A percentile compares a stretch with the other conserved stretches of the same genome.
phyloP scores from a whole-genome alignment of 331 rosid species.

The Quercus phellos region DNA sequence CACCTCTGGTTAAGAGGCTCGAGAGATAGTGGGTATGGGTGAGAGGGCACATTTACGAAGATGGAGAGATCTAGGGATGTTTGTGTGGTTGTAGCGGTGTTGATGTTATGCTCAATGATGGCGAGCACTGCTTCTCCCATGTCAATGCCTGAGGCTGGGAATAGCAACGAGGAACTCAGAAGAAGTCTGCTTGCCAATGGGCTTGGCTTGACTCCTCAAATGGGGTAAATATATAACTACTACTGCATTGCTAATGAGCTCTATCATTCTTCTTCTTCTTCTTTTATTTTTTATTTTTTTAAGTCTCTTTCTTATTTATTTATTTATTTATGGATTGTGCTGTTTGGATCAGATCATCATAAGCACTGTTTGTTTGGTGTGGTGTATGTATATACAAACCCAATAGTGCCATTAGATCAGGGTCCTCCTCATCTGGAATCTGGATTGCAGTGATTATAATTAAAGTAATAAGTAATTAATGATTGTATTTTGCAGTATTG shows the following conservation, averaged over 20 bases:
- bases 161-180: conserved; percentile 21
- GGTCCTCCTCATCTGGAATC: no score
- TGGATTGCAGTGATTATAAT: no score
- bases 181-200: conserved; percentile 79
- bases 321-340: no score
- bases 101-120: neutral
- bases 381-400: no score
- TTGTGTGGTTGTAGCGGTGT: neutral
- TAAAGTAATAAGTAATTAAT: no score
- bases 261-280: neutral
- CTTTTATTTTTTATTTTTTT: no score
- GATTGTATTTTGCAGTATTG: no score
- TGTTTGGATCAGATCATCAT: no score
- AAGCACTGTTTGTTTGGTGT: no score
- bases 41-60: neutral
- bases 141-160: neutral
- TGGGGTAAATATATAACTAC: conserved; percentile 53
- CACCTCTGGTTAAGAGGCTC: neutral
- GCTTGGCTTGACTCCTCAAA: conserved; percentile 81
- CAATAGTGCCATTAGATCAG: no score
- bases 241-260: no score
- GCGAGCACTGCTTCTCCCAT: neutral
- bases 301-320: no score
- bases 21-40: neutral
- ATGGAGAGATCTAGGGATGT: neutral